Conservation (phyloP, 106 monocot genomes). For the Xerophyta viscosa region DNA sequence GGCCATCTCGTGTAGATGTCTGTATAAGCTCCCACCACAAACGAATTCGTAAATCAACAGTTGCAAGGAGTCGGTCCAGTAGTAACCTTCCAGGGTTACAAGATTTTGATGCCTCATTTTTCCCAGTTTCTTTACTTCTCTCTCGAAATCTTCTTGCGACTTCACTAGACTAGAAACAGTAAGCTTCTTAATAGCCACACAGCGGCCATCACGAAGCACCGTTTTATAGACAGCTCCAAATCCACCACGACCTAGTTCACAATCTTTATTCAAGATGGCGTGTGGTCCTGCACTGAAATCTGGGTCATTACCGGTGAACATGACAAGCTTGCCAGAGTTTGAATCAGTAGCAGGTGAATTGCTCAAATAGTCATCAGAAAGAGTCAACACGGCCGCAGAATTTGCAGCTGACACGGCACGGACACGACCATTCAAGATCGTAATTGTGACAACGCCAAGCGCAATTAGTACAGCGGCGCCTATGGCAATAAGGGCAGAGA, state of each 20-base stretch:
- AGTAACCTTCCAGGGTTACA: conserved; percentile 63
- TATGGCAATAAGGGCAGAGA: conserved; percentile 80
- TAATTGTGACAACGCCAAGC: conserved; percentile 61
- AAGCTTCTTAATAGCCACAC: conserved; percentile 83
- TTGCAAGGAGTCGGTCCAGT: conserved; percentile 83
- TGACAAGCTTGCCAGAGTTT: conserved; percentile 75
- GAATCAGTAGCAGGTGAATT: conserved; percentile 62
- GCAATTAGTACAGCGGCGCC: conserved; percentile 64
- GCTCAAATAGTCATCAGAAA: conserved; percentile 58
- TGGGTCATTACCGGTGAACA: conserved; percentile 67
- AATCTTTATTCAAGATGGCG: conserved; percentile 78
- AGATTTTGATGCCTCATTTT: conserved; percentile 68
- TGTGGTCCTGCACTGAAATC: conserved; percentile 68
- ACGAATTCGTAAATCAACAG: conserved; percentile 79
- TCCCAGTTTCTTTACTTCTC: conserved; percentile 64
- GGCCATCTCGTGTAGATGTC: conserved; percentile 35
- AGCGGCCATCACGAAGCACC: conserved; percentile 47
- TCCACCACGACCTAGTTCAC: conserved; percentile 86
- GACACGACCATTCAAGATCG: conserved; percentile 55
- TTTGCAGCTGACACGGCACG: conserved; percentile 26
- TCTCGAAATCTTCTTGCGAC: conserved; percentile 71
- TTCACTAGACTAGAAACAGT: conserved; percentile 82
- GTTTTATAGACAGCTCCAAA: conserved; percentile 84
- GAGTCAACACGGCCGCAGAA: conserved; percentile 26
- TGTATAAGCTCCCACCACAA: conserved; percentile 48